Conservation (phyloP, 768 basidiomycete genomes). For the Mycena galopus region DNA sequence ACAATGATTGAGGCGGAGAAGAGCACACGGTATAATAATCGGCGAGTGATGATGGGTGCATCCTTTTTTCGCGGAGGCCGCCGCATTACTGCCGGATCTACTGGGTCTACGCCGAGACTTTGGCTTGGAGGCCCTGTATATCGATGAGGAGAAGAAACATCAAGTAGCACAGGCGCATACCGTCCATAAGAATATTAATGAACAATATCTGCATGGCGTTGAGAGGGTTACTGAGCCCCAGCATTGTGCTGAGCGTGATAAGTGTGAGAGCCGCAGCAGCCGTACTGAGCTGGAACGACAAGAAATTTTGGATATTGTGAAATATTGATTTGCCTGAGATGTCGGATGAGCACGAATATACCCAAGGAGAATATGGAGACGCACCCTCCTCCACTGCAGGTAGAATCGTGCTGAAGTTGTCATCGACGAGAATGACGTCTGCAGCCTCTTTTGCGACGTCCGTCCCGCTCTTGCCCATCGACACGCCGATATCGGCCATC, state of each 20-base stretch:
- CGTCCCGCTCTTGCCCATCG: conserved; percentile 98
- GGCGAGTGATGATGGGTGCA: conserved; percentile 85
- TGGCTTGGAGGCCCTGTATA: conserved; percentile 90
- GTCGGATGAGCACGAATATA: conserved; percentile 25
- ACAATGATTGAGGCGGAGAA: conserved; percentile 96
- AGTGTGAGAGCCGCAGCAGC: conserved; percentile 96
- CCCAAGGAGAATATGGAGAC: conserved; percentile 29
- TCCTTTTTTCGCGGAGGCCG: conserved; percentile 94
- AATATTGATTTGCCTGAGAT: conserved; percentile 92
- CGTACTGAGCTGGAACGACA: conserved; percentile 96
- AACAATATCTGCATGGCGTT: conserved; percentile 99
- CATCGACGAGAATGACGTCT: conserved; percentile 96
- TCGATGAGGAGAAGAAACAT: conserved; percentile 12
- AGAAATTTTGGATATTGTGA: conserved; percentile 98
- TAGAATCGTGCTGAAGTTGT: conserved; percentile 95
- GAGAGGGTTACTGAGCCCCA: conserved; percentile 90
- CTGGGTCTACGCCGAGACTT: conserved; percentile 96
- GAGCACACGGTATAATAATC: conserved; percentile 83
- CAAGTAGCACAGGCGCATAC: conserved; percentile 53
- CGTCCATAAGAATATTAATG: conserved; percentile 99
- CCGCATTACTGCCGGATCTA: conserved; percentile 93
- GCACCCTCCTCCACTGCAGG: conserved; percentile 94
- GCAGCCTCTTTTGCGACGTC: conserved; percentile 99
- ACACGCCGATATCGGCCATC: conserved; percentile 97
- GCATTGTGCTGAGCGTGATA: conserved; percentile 93